Evolutionary conservation across 305 asterid genomes (phyloP).

Genomic region (Fraxinus velutina): DNA sequence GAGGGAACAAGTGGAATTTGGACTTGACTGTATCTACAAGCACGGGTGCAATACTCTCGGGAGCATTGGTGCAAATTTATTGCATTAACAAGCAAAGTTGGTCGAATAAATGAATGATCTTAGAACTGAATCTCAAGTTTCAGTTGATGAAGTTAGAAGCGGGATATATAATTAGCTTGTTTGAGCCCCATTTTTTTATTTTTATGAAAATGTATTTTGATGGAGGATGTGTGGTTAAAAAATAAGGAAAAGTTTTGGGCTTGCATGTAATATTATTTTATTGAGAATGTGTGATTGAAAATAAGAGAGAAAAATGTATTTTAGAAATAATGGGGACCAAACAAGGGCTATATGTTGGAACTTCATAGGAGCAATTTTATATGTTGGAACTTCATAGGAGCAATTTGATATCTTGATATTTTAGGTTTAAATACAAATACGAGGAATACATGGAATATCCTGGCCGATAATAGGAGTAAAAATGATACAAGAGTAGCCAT

Average conservation of each 20-base stretch:
- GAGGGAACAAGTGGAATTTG: neutral
- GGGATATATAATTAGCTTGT: neutral
- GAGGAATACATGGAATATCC: neutral
- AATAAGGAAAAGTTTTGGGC: too few relatives aligned
- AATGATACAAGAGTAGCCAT: neutral
- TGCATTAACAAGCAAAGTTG: neutral
- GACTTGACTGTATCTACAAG: neutral
- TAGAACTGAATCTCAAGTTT: neutral
- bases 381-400: neutral
- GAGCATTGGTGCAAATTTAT: neutral
- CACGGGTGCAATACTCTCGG: neutral
- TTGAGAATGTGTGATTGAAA: too few relatives aligned
- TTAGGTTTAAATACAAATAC: neutral
- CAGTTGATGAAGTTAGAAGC: neutral
- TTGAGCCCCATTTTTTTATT: too few relatives aligned
- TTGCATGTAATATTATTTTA: too few relatives aligned
- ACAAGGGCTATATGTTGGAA: too few relatives aligned
- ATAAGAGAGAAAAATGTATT: too few relatives aligned
- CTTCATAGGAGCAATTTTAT: too few relatives aligned
- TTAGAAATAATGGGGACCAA: too few relatives aligned
- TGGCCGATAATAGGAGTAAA: neutral
- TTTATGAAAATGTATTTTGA: too few relatives aligned
- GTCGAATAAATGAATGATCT: neutral
- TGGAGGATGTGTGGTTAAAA: too few relatives aligned
- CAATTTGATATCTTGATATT: neutral